A percentile compares a stretch with the other conserved stretches of the same genome.
Evolutionary conservation across 768 basidiomycete genomes (phyloP).

Genomic region (Tricholoma terreum): DNA sequence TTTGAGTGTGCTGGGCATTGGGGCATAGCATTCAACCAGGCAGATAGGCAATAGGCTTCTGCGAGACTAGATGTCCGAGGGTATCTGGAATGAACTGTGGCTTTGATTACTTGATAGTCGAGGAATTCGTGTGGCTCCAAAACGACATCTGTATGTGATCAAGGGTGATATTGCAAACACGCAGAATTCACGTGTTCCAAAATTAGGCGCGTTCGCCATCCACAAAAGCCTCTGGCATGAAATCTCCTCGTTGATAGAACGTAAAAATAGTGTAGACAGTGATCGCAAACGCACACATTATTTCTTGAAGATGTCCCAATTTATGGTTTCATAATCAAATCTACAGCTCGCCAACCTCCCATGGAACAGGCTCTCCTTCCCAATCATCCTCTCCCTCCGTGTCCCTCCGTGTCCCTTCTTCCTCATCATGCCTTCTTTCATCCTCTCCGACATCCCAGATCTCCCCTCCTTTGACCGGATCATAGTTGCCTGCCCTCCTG

Average conservation of each 20-base stretch:
- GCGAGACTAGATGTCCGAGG: neutral
- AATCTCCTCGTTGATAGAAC: constrained; percentile 1
- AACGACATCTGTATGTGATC: neutral
- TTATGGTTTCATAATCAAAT: neutral
- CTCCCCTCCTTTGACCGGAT: constrained; percentile 62
- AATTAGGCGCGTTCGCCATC: neutral
- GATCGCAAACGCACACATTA: constrained; percentile 15
- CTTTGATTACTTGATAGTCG: neutral
- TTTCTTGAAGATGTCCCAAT: neutral
- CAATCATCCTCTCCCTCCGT: constrained; percentile 60
- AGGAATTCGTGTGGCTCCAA: neutral
- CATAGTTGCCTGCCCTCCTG: constrained; percentile 50
- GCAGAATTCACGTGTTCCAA: neutral
- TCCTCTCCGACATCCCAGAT: constrained; percentile 77
- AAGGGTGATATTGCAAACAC: neutral
- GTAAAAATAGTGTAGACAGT: neutral
- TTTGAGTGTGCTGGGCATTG: constrained; percentile 7
- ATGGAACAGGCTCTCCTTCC: constrained; percentile 81
- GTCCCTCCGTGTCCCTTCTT: constrained; percentile 23
- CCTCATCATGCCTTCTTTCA: constrained; percentile 31
- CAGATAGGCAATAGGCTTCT: neutral
- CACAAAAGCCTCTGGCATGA: neutral
- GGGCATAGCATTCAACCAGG: neutral
- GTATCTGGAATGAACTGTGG: neutral
- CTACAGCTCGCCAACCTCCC: constrained; percentile 77